Percentiles rank a stretch among this genome's conserved stretches.
Evolutionary conservation across 345 rosid species (phyloP).

Genomic region (Erodium maritimum): DNA sequence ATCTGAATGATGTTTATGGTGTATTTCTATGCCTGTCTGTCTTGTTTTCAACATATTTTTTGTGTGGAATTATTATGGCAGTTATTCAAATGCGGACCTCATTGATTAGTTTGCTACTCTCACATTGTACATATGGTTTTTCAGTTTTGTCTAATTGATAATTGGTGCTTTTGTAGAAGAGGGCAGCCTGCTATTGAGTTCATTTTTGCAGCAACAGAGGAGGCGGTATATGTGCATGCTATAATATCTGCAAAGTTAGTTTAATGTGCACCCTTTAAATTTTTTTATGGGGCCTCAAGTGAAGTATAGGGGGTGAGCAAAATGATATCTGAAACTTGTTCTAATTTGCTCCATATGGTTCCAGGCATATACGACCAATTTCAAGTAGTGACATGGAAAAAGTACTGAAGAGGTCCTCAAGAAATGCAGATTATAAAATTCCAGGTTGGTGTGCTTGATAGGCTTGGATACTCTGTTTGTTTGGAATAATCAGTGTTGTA

Average conservation of each 20-base stretch:
- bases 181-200: constrained; percentile 82
- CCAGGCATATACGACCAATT: constrained; percentile 76
- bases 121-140: neutral
- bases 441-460: constrained; percentile 53
- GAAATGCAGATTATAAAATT: constrained; percentile 44
- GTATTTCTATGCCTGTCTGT: neutral
- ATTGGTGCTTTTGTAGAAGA: constrained; percentile 48
- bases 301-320: too few species aligned
- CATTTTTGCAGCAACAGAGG: constrained; percentile 90
- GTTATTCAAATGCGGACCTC: neutral
- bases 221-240: constrained; percentile 82
- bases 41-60: neutral
- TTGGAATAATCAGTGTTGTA: too few species aligned
- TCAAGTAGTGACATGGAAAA: constrained; percentile 66
- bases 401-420: constrained; percentile 44
- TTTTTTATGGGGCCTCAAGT: constrained; percentile 5
- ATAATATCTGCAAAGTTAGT: constrained; percentile 85
- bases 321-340: constrained; percentile 12
- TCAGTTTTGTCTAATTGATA: constrained; percentile 4
- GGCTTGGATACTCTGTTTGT: neutral
- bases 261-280: constrained; percentile 13
- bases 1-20: neutral
- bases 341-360: constrained; percentile 11
- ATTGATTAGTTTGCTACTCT: neutral
- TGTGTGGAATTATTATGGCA: too few species aligned